Percentiles rank a stretch among this genome's conserved stretches.
These are phyloP conservation scores for Choiromyces venosus DNA, from an alignment of 495 filamentous ascomycete species.

Conservation along the genomic window DNA sequence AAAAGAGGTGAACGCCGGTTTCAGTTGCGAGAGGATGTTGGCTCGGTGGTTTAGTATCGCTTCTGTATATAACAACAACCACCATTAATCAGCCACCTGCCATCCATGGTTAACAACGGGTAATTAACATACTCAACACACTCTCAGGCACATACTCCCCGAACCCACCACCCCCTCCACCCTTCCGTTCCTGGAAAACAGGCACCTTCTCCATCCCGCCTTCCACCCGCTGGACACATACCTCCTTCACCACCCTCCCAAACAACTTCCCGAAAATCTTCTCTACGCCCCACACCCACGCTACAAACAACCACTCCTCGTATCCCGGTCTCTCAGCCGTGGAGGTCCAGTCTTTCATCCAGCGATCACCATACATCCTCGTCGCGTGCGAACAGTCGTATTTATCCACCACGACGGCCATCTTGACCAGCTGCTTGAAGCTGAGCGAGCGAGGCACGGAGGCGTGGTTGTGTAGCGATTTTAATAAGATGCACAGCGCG, in stretches of 20 bases:
- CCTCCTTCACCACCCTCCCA: background rate
- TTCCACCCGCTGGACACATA: background rate
- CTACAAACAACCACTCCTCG: conserved; percentile 25
- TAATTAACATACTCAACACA: background rate
- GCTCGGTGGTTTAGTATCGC: background rate
- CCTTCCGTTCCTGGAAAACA: background rate
- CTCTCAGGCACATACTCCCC: background rate
- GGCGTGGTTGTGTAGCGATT: conserved; percentile 18
- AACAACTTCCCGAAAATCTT: conserved; percentile 16
- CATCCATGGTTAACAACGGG: too few species aligned
- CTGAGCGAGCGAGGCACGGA: conserved; percentile 10
- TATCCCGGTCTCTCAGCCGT: background rate
- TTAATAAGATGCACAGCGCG: conserved; percentile 16
- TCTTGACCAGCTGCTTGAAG: conserved; percentile 20
- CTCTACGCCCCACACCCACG: conserved; percentile 25
- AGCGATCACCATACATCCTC: conserved; percentile 15
- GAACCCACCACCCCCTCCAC: background rate
- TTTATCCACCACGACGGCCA: conserved; percentile 28
- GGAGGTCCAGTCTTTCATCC: conserved; percentile 16
- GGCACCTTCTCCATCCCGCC: background rate
- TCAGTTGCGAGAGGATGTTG: background rate
- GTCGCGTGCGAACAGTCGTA: conserved; percentile 25
- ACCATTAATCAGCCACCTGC: too few species aligned
- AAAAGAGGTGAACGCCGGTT: background rate
- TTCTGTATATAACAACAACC: too few species aligned